These are phyloP conservation scores for Puccinia novopanici DNA, from an alignment of 1,284 basidiomycete genomes.

Conservation along the genomic window DNA sequence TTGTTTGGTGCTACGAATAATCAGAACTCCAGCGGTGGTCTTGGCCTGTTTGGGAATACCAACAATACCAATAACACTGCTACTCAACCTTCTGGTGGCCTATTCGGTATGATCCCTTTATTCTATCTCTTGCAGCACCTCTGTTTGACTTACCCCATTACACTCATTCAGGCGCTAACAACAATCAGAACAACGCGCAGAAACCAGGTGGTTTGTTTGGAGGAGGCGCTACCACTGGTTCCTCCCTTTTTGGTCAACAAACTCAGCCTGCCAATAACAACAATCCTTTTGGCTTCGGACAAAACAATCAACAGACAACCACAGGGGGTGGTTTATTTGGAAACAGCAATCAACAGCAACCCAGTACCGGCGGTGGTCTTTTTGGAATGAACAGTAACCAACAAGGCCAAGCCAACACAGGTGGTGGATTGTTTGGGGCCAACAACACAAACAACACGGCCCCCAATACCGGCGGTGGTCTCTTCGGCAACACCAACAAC, in stretches of 20 bases:
- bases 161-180: conserved; percentile 25
- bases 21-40: conserved; percentile 26
- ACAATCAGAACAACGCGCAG: conserved; percentile 44
- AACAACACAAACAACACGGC: conserved; percentile 52
- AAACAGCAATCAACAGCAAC: conserved; percentile 50
- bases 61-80: conserved; percentile 22
- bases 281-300: conserved; percentile 37
- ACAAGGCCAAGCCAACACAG: conserved; percentile 51
- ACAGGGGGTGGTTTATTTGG: conserved; percentile 38
- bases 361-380: conserved; percentile 52
- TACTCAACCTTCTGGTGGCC: conserved; percentile 35
- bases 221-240: conserved; percentile 18
- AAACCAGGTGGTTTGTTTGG: conserved; percentile 50
- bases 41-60: conserved; percentile 23
- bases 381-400: conserved; percentile 53
- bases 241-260: conserved; percentile 43
- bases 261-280: conserved; percentile 13
- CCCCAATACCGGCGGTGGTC: conserved; percentile 53
- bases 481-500: conserved; percentile 57
- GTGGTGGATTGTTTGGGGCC: conserved; percentile 55
- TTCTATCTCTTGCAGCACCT: background rate
- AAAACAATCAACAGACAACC: conserved; percentile 47
- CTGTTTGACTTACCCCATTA: background rate
- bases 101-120: conserved; percentile 36
- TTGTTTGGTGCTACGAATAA: conserved; percentile 45